phyloP scores from a whole-genome alignment of 179 eudicot species.

The Sideroxylon spinosum region DNA sequence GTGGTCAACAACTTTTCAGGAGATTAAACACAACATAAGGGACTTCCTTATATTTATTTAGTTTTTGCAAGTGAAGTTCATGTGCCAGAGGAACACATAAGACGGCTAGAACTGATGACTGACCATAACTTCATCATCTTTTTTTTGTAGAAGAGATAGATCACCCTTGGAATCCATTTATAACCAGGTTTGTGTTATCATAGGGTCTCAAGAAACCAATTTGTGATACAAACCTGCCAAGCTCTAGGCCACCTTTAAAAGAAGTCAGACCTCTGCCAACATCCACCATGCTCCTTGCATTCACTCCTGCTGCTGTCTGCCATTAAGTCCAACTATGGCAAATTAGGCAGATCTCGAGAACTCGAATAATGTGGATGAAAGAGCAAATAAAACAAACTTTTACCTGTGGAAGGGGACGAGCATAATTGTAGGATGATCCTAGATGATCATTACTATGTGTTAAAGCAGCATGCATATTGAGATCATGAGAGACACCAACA shows the following conservation, averaged over 20 bases:
- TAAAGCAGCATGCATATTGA: slow-evolving; percentile 32
- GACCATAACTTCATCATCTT: neutral
- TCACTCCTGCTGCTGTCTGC: slow-evolving; percentile 25
- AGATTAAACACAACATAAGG: too few species aligned
- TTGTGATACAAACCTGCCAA: slow-evolving; percentile 55
- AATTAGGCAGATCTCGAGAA: slow-evolving; percentile 14
- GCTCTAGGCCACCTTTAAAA: slow-evolving; percentile 45
- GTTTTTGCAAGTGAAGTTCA: too few species aligned
- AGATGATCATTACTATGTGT: slow-evolving; percentile 36
- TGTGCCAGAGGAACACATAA: neutral
- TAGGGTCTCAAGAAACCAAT: slow-evolving; percentile 6
- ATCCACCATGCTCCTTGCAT: slow-evolving; percentile 27
- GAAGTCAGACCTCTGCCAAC: slow-evolving; percentile 39
- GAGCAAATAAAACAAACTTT: neutral
- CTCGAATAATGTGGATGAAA: neutral
- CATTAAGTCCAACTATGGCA: slow-evolving; percentile 14
- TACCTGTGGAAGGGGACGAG: slow-evolving; percentile 50
- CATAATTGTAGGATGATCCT: slow-evolving; percentile 30
- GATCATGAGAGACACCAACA: slow-evolving; percentile 24
- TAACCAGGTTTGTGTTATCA: neutral
- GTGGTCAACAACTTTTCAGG: too few species aligned
- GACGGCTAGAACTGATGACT: neutral
- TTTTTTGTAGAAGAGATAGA: neutral
- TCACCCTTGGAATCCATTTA: neutral
- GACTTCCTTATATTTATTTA: too few species aligned